Conservation (phyloP, 176 grass and related monocot genomes). For the Bolboschoenus planiculmis region DNA sequence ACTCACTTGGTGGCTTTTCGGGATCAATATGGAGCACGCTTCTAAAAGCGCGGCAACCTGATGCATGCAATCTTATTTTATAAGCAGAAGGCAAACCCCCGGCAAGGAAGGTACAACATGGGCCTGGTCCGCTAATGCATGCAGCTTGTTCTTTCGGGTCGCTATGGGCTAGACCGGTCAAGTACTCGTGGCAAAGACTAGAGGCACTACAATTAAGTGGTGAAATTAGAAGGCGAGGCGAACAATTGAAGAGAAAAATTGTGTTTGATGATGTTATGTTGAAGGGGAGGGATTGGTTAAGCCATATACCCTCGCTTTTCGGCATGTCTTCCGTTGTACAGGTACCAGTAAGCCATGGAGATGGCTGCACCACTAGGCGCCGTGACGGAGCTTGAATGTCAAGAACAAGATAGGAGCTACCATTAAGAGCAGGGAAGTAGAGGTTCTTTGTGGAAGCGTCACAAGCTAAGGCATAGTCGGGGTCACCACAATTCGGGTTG, state of each 20-base stretch:
- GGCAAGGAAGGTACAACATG: constrained; percentile 22
- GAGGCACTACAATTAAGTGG: constrained; percentile 24
- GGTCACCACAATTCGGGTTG: constrained; percentile 8
- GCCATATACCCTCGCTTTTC: constrained; percentile 25
- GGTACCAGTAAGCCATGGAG: constrained; percentile 6
- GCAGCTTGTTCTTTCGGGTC: background rate
- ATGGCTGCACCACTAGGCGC: constrained; percentile 4
- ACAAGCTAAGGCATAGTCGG: constrained; percentile 15
- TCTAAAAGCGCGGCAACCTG: constrained; percentile 26
- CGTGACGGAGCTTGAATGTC: background rate
- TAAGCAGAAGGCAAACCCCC: constrained; percentile 27
- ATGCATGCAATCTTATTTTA: constrained; percentile 16
- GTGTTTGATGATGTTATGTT: constrained; percentile 31
- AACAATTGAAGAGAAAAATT: constrained; percentile 29
- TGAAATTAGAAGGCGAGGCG: constrained; percentile 28
- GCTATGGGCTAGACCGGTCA: background rate
- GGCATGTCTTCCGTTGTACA: constrained; percentile 22
- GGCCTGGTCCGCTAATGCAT: constrained; percentile 10
- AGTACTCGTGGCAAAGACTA: constrained; percentile 26
- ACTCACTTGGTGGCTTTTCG: constrained; percentile 12
- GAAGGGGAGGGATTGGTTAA: constrained; percentile 33
- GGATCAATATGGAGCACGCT: constrained; percentile 25
- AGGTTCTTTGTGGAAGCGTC: background rate
- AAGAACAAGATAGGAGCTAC: constrained; percentile 16
- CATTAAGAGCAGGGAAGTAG: constrained; percentile 17